Base-by-base conservation (phyloP, 495 filamentous ascomycete genomes). In the Penicillium pancosmium region DNA sequence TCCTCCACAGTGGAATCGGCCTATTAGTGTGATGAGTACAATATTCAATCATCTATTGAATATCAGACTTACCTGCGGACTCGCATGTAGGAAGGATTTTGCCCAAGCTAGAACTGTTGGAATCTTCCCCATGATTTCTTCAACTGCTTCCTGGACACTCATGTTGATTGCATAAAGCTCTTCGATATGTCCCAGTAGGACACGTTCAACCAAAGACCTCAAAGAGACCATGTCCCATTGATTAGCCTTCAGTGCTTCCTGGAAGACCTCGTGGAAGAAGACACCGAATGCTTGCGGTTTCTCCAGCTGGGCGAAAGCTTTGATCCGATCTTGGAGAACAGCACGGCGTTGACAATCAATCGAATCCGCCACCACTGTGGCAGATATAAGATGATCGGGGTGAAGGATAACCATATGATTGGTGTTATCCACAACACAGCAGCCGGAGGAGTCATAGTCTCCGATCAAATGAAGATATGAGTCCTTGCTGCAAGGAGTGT, bases 311-410 rank as follows among this genome's bases (percentile, higher is more conserved):
- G 86, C 85, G 1, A 91, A 89, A 40, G 88, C 90, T 71, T 96
- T 98, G 68, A 97, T 88, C 47, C 94, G 86, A 67, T 97, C 93
- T 67, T 97, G 91, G 34, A 98, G 84, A 2, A 97, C 92, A 25
- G 94, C 92, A 53, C 92, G 88, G 12, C 94, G 86, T 60, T 86
- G 85, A 67, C 94, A 98, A 41, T 84, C 86, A 66, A 97, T 93
- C 0, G 94, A 95, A 68, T 98, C 94, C 36, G 90, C 94, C 34
- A 98, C 88, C 9, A 93, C 89, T 8, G 93, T 97, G 2, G 93
- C 88, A 11, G 94, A 97, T 52, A 98, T 88, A 21, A 98, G 83
- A 74, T 97, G 93, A 72, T 98, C 94, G 3, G 94, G 94, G 69
- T 98, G 92, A 12, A 98, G 79, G 62, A 98, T 93, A 38, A 98